Evolutionary conservation across 2,329 filamentous ascomycete genomes (phyloP).

Genomic region (Aspergillus sp.): DNA sequence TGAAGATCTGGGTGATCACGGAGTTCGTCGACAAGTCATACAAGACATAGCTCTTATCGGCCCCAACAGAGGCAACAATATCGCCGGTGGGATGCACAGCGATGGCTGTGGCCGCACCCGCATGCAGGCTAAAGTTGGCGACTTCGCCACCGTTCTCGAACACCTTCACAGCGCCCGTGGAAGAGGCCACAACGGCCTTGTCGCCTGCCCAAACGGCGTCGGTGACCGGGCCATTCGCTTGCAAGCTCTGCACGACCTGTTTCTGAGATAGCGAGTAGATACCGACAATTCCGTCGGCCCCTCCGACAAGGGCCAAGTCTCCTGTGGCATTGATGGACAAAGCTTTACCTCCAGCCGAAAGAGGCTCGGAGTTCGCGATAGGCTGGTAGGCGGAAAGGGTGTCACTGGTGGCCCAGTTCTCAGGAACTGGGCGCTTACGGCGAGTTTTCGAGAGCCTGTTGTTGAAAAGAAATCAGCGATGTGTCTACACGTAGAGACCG

Average conservation of each 20-base stretch:
- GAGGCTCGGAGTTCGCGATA: conserved; percentile 53
- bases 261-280: conserved; percentile 77
- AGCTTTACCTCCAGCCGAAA: conserved; percentile 59
- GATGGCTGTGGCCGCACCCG: conserved; percentile 74
- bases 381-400: conserved; percentile 63
- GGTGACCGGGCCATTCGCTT: conserved; percentile 66
- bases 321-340: conserved; percentile 61
- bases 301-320: conserved; percentile 70
- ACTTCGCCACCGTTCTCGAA: conserved; percentile 70
- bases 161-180: conserved; percentile 75
- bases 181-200: conserved; percentile 70
- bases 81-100: conserved; percentile 79
- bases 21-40: conserved; percentile 73
- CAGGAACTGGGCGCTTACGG: conserved; percentile 82
- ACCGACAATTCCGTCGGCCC: conserved; percentile 70
- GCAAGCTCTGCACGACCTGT: conserved; percentile 68
- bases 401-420: conserved; percentile 79
- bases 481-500: background rate
- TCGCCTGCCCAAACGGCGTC: conserved; percentile 59
- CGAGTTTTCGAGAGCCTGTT: conserved; percentile 78
- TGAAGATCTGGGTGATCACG: conserved; percentile 75
- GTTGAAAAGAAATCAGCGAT: conserved; percentile 12
- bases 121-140: conserved; percentile 74
- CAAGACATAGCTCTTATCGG: conserved; percentile 88
- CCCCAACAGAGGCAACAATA: conserved; percentile 81